Base-by-base conservation (phyloP, 352 stramenopile species). In the Pythium myriotylum region DNA sequence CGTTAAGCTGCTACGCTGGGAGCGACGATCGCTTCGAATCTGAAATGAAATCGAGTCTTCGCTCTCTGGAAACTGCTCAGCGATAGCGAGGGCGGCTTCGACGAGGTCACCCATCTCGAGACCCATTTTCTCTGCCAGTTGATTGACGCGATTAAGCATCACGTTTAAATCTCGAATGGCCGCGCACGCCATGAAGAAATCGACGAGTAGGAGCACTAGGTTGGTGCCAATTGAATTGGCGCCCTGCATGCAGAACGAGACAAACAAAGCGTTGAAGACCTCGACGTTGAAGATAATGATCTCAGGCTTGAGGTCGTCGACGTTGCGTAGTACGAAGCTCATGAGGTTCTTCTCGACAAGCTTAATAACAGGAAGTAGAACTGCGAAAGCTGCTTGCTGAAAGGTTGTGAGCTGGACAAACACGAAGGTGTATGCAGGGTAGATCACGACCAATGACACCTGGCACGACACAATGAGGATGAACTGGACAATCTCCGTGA, bases 271-370 rank as follows among this genome's bases (percentile, higher is more conserved):
- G 29, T 35, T 35, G 29, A 35, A 35, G 29, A 58, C 37, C 35
- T 58, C 51, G 35, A 58, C 37, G 24, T 58, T 58, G 60, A 81
- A 70, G 8, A 35, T 35, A 10, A 35, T 35, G 29, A 35, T 35
- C 29, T 35, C 29, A 35, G 29, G 29, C 29, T 35, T 35, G 29
- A 35, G 29, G 10, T 35, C 29, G 29, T 35, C 29, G 29, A 35
- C 29, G 29, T 35, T 35, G 29, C 29, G 29, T 5, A 35, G 29
- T 10, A 35, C 29, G 10, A 35, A 35, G 29, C 29, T 35, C 29
- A 35, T 35, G 5, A 35, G 10, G 29, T 35, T 35, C 10, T 35
- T 35, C 10, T 35, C 29, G 29, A 35, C 10, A 10, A 35, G 29
- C 29, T 35, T 35, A 10, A 55, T 45, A 10, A 45, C 8, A 7